Evolutionary conservation across 2,329 filamentous ascomycete species (phyloP).

Genomic region (Pseudopithomyces maydicus): DNA sequence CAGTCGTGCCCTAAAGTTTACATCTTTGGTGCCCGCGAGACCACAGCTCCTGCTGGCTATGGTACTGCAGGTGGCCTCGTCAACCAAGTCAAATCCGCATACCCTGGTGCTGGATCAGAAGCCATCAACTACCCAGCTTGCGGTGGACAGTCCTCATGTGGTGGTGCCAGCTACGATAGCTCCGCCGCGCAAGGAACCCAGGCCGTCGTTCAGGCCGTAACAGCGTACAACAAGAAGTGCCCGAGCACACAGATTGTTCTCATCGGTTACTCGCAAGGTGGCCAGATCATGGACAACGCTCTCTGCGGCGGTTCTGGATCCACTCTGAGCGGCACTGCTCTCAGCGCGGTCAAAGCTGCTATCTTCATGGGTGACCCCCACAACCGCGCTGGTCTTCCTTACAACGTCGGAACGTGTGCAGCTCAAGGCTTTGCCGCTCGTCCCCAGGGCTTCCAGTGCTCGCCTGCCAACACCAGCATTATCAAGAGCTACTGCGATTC

Average conservation of each 20-base stretch:
- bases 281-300: constrained; percentile 67
- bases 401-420: constrained; percentile 65
- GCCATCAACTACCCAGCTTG: constrained; percentile 61
- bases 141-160: constrained; percentile 64
- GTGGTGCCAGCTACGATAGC: constrained; percentile 63
- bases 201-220: constrained; percentile 65
- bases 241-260: constrained; percentile 63
- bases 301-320: constrained; percentile 61
- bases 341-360: constrained; percentile 64
- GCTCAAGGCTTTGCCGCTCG: constrained; percentile 66
- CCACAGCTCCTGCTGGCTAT: constrained; percentile 47
- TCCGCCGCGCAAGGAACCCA: constrained; percentile 63
- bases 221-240: constrained; percentile 61
- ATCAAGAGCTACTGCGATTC: constrained; percentile 70
- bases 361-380: constrained; percentile 71
- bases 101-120: constrained; percentile 47
- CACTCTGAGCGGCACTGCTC: constrained; percentile 55
- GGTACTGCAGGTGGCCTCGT: constrained; percentile 48
- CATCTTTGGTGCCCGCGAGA: constrained; percentile 52
- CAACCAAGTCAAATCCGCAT: constrained; percentile 47
- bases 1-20: constrained; percentile 50
- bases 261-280: constrained; percentile 68
- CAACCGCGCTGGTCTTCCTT: constrained; percentile 60
- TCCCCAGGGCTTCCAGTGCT: constrained; percentile 61
- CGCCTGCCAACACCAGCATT: constrained; percentile 56